A percentile compares a stretch with the other conserved stretches of the same genome.
Conservation (phyloP, 768 basidiomycete species). For the Suillus clintonianus region DNA sequence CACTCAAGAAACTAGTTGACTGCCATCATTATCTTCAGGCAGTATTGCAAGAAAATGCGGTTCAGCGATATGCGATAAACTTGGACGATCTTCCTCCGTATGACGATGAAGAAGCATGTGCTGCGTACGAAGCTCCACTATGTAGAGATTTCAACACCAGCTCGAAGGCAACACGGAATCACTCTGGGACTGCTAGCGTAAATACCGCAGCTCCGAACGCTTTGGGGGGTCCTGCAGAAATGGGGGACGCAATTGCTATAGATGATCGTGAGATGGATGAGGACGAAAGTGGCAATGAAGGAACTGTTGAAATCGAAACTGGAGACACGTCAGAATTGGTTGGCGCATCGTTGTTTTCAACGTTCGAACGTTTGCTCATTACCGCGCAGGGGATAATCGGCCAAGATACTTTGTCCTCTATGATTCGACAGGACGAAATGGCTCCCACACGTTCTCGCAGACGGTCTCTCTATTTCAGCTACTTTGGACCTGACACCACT, state of each 20-base stretch:
- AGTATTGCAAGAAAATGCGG: slow-evolving; percentile 45
- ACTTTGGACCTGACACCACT: slow-evolving; percentile 38
- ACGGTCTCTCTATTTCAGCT: slow-evolving; percentile 50
- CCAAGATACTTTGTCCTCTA: slow-evolving; percentile 69
- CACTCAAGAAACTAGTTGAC: slow-evolving; percentile 60
- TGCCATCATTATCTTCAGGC: slow-evolving; percentile 40
- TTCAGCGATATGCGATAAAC: slow-evolving; percentile 51
- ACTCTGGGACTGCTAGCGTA: background rate
- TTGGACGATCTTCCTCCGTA: slow-evolving; percentile 57
- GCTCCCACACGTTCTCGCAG: slow-evolving; percentile 58
- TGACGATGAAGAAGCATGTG: slow-evolving; percentile 49
- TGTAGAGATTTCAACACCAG: slow-evolving; percentile 52
- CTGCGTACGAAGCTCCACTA: slow-evolving; percentile 49
- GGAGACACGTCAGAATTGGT: slow-evolving; percentile 23
- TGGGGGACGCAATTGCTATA: slow-evolving; percentile 12
- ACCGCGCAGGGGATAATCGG: slow-evolving; percentile 60
- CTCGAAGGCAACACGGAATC: slow-evolving; percentile 23
- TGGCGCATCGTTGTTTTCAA: slow-evolving; percentile 6
- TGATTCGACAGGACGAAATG: slow-evolving; percentile 76
- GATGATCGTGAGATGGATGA: slow-evolving; percentile 16
- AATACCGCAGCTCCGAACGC: background rate
- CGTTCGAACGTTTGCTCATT: slow-evolving; percentile 7
- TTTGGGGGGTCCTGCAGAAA: background rate
- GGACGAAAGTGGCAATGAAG: slow-evolving; percentile 20
- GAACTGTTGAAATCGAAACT: slow-evolving; percentile 11